Evolutionary conservation across 441 rosid species (phyloP), one percentile per base, ranked within the genome.

Genomic region (Erysimum pusillum): DNA sequence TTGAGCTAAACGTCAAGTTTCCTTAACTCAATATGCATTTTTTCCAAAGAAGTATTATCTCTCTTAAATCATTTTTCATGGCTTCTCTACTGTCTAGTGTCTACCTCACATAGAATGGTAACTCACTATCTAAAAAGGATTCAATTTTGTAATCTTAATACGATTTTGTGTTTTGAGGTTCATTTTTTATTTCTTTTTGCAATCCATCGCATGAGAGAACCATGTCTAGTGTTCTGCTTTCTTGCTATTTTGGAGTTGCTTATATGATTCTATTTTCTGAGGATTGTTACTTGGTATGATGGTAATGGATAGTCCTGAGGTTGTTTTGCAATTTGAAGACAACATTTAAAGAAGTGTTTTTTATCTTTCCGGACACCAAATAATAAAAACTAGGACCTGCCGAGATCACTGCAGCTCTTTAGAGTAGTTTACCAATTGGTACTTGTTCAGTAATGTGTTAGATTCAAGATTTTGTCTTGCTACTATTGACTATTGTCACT

Each of bases 1-100:
- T 69, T 44, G 64, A 69, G 74, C 65, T 57, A 31, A 69, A 32
- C 60, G 15, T 46, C 28, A 20, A 45, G 72, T 35, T 74, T 46
- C 51, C 34, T 56, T 66, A 6, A 53, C n/a, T 56, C 6, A 57
- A 22, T 63, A 53, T 18, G 71, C 42, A 38, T 61, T 48, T 73
- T 4, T 20, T 51, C 52, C 42, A 28, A 4, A 4, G 3, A 28
- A 10, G 10, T 13, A 18, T 6, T 5, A 42, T 34, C 56, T 13
- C 0, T 42, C 41, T 54, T 41, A 22, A 14, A 17, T n/a, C 7
- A 4, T 31, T 44, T 35, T 49, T 34, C 46, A 12, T 12, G 31
- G 12, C 13, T 60, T 6, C 57, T 32, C 35, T 28, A 31, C 22
- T 58, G 10, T 32, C 56, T 57, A 25, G n/a, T n/a, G n/a, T n/a